A percentile compares a stretch with the other conserved stretches of the same genome.
These are phyloP conservation scores for Loxodes magnus DNA, from an alignment of 73 alveolate species.

Conservation along the genomic window DNA sequence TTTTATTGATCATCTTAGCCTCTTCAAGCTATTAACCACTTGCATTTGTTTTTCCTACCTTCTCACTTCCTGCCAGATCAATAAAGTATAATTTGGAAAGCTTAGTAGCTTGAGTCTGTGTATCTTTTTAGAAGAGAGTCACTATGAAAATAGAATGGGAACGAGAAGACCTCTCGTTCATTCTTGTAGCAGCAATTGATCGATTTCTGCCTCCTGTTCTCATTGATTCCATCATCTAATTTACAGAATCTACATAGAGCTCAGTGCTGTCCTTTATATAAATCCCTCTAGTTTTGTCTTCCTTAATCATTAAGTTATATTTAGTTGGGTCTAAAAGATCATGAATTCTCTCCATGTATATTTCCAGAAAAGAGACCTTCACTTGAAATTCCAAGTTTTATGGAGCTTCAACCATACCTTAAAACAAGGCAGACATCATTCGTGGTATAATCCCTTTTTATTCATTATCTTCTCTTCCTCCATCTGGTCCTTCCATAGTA, in stretches of 20 bases:
- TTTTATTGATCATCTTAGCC: slow-evolving; percentile 82
- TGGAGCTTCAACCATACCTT: slow-evolving; percentile 37
- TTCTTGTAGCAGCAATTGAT: slow-evolving; percentile 89
- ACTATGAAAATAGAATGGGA: slow-evolving; percentile 84
- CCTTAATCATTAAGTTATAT: slow-evolving; percentile 67
- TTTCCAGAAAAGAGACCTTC: slow-evolving; percentile 65
- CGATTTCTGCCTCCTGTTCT: slow-evolving; percentile 83
- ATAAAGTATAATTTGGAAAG: slow-evolving; percentile 81
- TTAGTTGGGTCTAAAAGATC: slow-evolving; percentile 56
- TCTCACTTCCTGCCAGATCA: slow-evolving; percentile 97
- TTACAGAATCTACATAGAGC: slow-evolving; percentile 65
- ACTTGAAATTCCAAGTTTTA: slow-evolving; percentile 56
- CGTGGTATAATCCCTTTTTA: slow-evolving; percentile 77
- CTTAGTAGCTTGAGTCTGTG: slow-evolving; percentile 71
- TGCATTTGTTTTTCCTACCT: slow-evolving; percentile 72
- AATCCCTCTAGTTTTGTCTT: slow-evolving; percentile 85
- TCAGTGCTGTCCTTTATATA: slow-evolving; percentile 88
- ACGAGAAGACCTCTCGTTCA: slow-evolving; percentile 90
- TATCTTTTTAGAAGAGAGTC: no score
- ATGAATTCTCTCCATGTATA: slow-evolving; percentile 39
- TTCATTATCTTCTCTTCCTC: slow-evolving; percentile 38
- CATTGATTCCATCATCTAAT: slow-evolving; percentile 84
- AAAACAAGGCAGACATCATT: slow-evolving; percentile 60
- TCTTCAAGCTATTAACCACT: slow-evolving; percentile 79
- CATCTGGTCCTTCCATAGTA: slow-evolving; percentile 91